A percentile compares a stretch with the other conserved stretches of the same genome.
Evolutionary conservation across 352 stramenopile genomes (phyloP).

Genomic region (Phytopythium boreale): DNA sequence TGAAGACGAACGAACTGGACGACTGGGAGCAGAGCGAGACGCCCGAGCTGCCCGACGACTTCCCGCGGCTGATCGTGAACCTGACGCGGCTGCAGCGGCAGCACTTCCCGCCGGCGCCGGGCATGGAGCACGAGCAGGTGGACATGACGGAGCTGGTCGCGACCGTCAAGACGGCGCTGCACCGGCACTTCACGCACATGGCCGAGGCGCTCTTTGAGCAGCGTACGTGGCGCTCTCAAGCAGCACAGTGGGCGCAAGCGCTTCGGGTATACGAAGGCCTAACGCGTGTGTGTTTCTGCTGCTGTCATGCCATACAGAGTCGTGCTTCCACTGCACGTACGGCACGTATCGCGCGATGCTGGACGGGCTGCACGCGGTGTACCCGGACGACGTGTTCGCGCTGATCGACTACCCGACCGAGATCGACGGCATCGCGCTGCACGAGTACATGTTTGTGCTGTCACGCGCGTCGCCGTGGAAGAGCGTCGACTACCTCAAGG

Average conservation of each 20-base stretch:
- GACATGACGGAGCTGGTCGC: conserved; percentile 37
- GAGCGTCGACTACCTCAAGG: conserved; percentile 81
- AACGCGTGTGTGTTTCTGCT: background rate
- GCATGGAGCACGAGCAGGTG: conserved; percentile 16
- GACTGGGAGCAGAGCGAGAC: conserved; percentile 37
- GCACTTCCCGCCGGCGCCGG: conserved; percentile 33
- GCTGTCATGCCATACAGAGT: conserved; percentile 23
- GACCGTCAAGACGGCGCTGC: conserved; percentile 46
- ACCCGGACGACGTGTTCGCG: conserved; percentile 56
- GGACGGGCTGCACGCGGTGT: conserved; percentile 42
- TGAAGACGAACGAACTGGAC: conserved; percentile 1
- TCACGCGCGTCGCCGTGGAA: conserved; percentile 64
- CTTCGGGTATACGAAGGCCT: conserved; percentile 5
- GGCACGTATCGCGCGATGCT: conserved; percentile 46
- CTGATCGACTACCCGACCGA: conserved; percentile 73
- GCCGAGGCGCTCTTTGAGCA: conserved; percentile 69
- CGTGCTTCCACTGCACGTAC: conserved; percentile 72
- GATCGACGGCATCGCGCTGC: conserved; percentile 55
- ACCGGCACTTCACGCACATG: conserved; percentile 56
- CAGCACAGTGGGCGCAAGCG: background rate
- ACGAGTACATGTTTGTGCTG: conserved; percentile 61
- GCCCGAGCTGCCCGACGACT: conserved; percentile 57
- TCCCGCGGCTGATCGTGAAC: conserved; percentile 68
- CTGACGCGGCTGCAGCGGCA: conserved; percentile 50
- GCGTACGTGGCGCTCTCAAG: conserved; percentile 20